These are phyloP conservation scores for Pseudotsuga menziesii DNA, from an alignment of 75 land plant genomes.

Conservation along the genomic window DNA sequence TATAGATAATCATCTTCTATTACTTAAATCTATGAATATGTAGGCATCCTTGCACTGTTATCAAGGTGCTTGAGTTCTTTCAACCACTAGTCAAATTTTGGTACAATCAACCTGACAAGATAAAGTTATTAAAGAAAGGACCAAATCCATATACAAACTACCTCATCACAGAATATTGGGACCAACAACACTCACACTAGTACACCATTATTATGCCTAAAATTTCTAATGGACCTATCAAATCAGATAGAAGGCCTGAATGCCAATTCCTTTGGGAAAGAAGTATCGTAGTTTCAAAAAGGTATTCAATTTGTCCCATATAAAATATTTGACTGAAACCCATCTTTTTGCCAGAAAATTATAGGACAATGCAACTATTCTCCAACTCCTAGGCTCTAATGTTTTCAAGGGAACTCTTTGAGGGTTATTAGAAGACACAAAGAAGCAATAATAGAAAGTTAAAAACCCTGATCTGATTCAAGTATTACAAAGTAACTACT, in stretches of 20 bases:
- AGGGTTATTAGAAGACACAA: not conserved
- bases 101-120: too few relatives aligned
- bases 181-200: not conserved
- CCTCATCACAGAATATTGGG: not conserved
- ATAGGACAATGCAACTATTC: not conserved
- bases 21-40: not conserved
- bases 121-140: not conserved
- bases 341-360: not conserved
- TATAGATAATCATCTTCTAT: not conserved
- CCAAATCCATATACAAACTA: not conserved
- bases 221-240: not conserved
- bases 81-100: not conserved
- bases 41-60: not conserved
- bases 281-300: not conserved
- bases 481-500: not conserved
- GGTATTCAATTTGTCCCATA: not conserved
- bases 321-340: not conserved
- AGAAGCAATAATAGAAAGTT: not conserved
- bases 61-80: not conserved
- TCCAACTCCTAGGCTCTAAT: not conserved
- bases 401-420: not conserved
- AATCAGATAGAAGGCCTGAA: not conserved
- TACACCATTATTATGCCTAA: not conserved
- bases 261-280: not conserved
- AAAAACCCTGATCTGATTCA: not conserved